These are phyloP conservation scores for Phalaenopsis hybrid DNA, from an alignment of 116 monocot genomes.

Conservation along the genomic window DNA sequence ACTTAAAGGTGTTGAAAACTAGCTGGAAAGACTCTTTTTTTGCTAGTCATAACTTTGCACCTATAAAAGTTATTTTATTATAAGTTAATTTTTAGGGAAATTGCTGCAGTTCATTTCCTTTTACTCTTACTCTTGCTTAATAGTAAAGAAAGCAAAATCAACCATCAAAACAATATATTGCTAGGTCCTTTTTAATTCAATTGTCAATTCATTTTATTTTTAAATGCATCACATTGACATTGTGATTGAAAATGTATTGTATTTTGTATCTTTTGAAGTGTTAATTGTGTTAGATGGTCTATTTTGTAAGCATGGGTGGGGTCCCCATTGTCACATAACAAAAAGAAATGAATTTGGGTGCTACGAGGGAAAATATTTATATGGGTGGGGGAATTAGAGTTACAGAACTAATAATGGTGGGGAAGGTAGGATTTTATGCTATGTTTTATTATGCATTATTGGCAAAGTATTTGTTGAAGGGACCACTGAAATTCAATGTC, in stretches of 20 bases:
- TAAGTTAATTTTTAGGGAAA: neutral
- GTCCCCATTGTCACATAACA: too few relatives aligned
- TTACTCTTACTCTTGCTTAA: neutral
- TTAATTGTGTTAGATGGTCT: neutral
- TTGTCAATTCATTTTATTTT: neutral
- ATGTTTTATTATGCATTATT: too few relatives aligned
- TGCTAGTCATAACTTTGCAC: neutral
- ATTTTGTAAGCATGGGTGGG: too few relatives aligned
- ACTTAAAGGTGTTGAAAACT: neutral
- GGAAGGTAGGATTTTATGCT: too few relatives aligned
- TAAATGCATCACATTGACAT: neutral
- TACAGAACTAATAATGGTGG: too few relatives aligned
- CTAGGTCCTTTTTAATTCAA: neutral
- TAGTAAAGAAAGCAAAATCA: neutral
- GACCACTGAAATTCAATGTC: too few relatives aligned
- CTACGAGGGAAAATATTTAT: too few relatives aligned
- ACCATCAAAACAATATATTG: neutral
- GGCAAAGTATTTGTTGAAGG: too few relatives aligned
- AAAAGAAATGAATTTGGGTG: too few relatives aligned
- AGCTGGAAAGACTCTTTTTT: neutral
- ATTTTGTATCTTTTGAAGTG: neutral
- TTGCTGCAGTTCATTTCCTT: neutral
- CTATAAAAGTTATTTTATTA: neutral
- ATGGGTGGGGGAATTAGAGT: too few relatives aligned
- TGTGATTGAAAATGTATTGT: neutral